Conservation (phyloP, 2,329 filamentous ascomycete species). For the Periconia macrospinosa region DNA sequence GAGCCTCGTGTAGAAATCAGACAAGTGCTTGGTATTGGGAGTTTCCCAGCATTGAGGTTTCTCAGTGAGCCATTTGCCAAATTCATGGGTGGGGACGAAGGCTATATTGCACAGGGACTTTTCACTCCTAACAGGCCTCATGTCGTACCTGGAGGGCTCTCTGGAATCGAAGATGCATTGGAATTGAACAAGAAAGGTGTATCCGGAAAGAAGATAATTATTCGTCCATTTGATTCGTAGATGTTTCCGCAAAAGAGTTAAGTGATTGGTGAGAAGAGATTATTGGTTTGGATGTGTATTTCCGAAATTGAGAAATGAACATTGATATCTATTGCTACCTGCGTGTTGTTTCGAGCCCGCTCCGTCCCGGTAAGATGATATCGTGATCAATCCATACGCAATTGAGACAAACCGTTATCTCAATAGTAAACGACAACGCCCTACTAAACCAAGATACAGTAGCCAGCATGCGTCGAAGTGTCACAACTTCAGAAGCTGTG, state of each 20-base stretch:
- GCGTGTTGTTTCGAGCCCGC: too few species aligned
- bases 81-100: slow-evolving; percentile 10
- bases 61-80: slow-evolving; percentile 7
- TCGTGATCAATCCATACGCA: too few species aligned
- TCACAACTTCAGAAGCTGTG: too few species aligned
- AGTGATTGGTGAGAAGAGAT: not conserved
- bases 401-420: too few species aligned
- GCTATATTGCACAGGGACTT: slow-evolving; percentile 7
- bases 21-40: slow-evolving; percentile 7
- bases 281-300: too few species aligned
- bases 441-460: too few species aligned
- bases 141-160: slow-evolving; percentile 5
- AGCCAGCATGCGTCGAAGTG: too few species aligned
- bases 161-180: slow-evolving; percentile 11
- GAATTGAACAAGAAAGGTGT: slow-evolving; percentile 12
- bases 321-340: too few species aligned
- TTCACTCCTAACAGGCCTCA: slow-evolving; percentile 11
- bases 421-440: too few species aligned
- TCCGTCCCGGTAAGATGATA: too few species aligned
- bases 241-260: not conserved
- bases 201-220: slow-evolving; percentile 12
- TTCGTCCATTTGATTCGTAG: not conserved
- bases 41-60: slow-evolving; percentile 4
- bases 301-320: too few species aligned
- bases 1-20: slow-evolving; percentile 6